Percentiles rank a stretch among this genome's conserved stretches.
These are phyloP conservation scores for Cadophora malorum DNA, from an alignment of 2,329 filamentous ascomycete species.

Conservation along the genomic window DNA sequence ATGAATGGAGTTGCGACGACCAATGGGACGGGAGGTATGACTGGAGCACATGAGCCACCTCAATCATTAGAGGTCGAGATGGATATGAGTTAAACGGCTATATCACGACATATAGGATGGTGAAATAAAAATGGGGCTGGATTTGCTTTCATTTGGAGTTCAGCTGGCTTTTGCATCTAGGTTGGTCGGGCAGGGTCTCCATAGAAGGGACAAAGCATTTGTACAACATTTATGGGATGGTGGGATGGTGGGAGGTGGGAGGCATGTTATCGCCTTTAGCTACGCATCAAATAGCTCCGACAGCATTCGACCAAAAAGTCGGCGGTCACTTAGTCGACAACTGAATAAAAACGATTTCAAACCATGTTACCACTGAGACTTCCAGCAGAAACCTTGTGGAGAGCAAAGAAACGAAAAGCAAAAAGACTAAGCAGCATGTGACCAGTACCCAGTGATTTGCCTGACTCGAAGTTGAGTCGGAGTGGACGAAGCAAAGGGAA, in stretches of 20 bases:
- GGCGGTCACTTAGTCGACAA: not conserved
- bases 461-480: conserved; percentile 11
- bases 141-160: conserved; percentile 25
- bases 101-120: conserved; percentile 20
- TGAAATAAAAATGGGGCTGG: conserved; percentile 15
- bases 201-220: conserved; percentile 9
- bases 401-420: not conserved
- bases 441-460: conserved; percentile 1
- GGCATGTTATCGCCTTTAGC: conserved; percentile 7
- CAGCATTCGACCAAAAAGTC: not conserved
- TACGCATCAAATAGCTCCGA: not conserved
- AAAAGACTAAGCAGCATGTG: not conserved
- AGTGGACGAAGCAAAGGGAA: not conserved
- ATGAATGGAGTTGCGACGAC: conserved; percentile 28
- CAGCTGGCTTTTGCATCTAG: conserved; percentile 24
- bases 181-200: conserved; percentile 15
- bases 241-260: not conserved
- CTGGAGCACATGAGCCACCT: conserved; percentile 24
- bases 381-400: not conserved
- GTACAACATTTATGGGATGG: conserved; percentile 25
- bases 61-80: conserved; percentile 48
- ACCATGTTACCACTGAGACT: not conserved
- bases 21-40: conserved; percentile 24
- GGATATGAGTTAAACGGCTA: conserved; percentile 49
- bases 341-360: not conserved